Conservation (phyloP, 805 yeast genomes). For the Teunomyces kruisii region DNA sequence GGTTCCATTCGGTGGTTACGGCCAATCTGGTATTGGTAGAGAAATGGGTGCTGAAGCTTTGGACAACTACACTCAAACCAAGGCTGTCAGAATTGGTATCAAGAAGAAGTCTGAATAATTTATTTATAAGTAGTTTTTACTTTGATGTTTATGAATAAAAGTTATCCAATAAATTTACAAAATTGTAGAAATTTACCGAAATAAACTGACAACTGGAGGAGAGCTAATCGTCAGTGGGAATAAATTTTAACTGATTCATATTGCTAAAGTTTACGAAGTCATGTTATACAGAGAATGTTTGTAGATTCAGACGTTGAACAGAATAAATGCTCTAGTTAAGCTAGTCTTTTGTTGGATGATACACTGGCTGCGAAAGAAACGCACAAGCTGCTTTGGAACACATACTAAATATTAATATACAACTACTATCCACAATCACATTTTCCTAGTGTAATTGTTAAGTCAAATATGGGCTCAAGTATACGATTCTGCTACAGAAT, state of each 20-base stretch:
- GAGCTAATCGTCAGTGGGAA: too few species aligned
- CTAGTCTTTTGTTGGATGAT: not conserved
- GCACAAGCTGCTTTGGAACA: too few species aligned
- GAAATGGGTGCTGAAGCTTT: slow-evolving; percentile 90
- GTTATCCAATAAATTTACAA: not conserved
- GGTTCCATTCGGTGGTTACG: slow-evolving; percentile 93
- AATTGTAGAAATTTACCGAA: not conserved
- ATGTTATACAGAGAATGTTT: too few species aligned
- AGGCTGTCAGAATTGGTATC: slow-evolving; percentile 68
- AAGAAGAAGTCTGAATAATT: slow-evolving; percentile 8
- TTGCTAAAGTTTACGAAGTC: too few species aligned
- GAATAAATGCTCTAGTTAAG: too few species aligned
- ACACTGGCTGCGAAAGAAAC: not conserved
- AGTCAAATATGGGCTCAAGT: too few species aligned
- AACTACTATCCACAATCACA: too few species aligned
- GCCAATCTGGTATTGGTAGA: slow-evolving; percentile 89
- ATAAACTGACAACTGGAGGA: not conserved
- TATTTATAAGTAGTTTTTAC: not conserved
- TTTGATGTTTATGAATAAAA: not conserved
- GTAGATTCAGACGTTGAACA: too few species aligned
- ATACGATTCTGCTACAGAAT: not conserved
- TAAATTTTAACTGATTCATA: too few species aligned
- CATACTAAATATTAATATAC: too few species aligned
- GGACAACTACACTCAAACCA: slow-evolving; percentile 79
- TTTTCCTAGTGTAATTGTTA: too few species aligned